These are phyloP conservation scores for Aurinia saxatilis DNA, from an alignment of 345 rosid genomes.

Conservation along the genomic window DNA sequence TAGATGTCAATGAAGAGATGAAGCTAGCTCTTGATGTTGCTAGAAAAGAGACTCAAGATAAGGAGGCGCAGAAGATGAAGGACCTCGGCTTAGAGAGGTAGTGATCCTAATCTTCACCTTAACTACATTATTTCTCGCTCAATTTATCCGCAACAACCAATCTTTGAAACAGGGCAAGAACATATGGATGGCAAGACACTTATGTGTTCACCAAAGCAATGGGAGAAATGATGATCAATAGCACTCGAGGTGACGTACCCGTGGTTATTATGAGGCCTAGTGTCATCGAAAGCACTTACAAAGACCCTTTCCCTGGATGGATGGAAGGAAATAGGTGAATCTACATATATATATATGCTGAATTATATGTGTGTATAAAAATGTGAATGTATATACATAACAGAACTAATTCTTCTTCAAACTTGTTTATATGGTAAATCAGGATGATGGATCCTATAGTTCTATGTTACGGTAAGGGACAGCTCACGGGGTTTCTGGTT, in stretches of 20 bases:
- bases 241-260: slow-evolving; percentile 68
- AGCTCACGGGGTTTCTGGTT: slow-evolving; percentile 77
- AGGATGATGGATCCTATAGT: slow-evolving; percentile 99
- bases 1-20: slow-evolving; percentile 66
- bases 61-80: slow-evolving; percentile 57
- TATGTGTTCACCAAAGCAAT: slow-evolving; percentile 93
- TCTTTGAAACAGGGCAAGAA: slow-evolving; percentile 53
- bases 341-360: not conserved
- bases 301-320: slow-evolving; percentile 98
- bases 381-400: not conserved
- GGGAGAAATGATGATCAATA: slow-evolving; percentile 94
- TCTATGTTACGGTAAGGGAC: slow-evolving; percentile 87
- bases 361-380: not conserved
- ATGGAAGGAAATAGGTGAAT: slow-evolving; percentile 95
- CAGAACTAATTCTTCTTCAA: not conserved
- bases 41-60: slow-evolving; percentile 29
- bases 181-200: slow-evolving; percentile 91
- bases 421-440: not conserved
- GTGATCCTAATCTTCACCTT: not conserved
- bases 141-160: not conserved
- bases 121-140: not conserved
- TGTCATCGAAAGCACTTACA: slow-evolving; percentile 81
- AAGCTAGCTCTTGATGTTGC: slow-evolving; percentile 41
- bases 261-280: slow-evolving; percentile 80
- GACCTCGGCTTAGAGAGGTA: slow-evolving; percentile 83